Evolutionary conservation across 345 rosid genomes (phyloP).

Genomic region (Sisymbrium altissimum): DNA sequence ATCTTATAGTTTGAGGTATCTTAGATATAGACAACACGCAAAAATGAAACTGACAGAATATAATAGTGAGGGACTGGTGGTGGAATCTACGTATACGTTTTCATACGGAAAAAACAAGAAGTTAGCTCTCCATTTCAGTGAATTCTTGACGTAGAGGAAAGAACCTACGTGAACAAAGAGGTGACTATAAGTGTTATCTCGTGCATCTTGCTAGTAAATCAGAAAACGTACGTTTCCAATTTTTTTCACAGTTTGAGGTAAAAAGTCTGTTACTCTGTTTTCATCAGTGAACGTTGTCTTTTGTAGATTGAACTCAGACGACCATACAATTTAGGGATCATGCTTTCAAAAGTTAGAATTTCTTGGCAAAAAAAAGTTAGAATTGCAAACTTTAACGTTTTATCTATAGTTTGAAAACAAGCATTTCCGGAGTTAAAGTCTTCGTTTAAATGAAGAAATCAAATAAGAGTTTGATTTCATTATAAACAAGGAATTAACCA

Average conservation of each 20-base stretch:
- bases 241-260: background rate
- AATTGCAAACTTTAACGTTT: background rate
- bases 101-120: background rate
- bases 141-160: constrained; percentile 12
- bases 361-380: too few species aligned
- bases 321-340: background rate
- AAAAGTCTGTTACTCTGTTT: background rate
- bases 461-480: too few species aligned
- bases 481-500: too few species aligned
- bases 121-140: constrained; percentile 9
- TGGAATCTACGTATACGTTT: background rate
- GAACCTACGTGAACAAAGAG: background rate
- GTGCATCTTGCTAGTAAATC: background rate
- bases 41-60: background rate
- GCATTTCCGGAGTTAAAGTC: background rate
- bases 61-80: background rate
- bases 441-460: too few species aligned
- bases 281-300: background rate
- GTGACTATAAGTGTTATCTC: background rate
- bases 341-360: background rate
- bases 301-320: background rate
- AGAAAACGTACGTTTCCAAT: background rate
- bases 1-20: background rate
- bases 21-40: background rate
- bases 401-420: background rate